Percentiles rank a stretch among this genome's conserved stretches.
phyloP scores from a whole-genome alignment of 2,329 filamentous ascomycete genomes.

The Cercospora sp. region DNA sequence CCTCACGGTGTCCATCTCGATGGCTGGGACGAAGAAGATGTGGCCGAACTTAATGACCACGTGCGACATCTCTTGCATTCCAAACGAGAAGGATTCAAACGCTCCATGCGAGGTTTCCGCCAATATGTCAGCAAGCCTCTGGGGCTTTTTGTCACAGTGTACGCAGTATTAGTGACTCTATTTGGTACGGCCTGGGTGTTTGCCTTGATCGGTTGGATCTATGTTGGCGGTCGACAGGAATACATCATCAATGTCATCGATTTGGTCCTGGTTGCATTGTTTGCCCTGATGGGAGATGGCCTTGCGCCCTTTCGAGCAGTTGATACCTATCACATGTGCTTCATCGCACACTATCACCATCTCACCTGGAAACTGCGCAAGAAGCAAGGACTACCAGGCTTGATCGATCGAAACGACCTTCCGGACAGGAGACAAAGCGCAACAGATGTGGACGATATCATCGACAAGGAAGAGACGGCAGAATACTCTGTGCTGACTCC shows the following conservation, averaged over 20 bases:
- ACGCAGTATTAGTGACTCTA: constrained; percentile 77
- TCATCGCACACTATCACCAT: constrained; percentile 71
- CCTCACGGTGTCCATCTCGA: constrained; percentile 71
- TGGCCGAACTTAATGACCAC: constrained; percentile 77
- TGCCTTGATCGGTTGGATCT: constrained; percentile 87
- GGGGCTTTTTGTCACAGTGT: constrained; percentile 80
- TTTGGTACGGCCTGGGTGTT: constrained; percentile 87
- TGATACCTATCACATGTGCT: constrained; percentile 87
- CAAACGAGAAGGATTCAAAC: constrained; percentile 74
- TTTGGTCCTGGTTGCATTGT: constrained; percentile 61
- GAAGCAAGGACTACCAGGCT: constrained; percentile 59
- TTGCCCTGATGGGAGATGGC: constrained; percentile 63
- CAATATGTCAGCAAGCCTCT: constrained; percentile 74
- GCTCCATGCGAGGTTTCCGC: constrained; percentile 74
- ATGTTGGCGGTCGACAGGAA: constrained; percentile 69
- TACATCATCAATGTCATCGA: constrained; percentile 59
- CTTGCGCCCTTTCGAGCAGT: constrained; percentile 70
- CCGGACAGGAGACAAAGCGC: constrained; percentile 45
- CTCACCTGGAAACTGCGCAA: constrained; percentile 64
- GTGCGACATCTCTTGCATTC: constrained; percentile 88
- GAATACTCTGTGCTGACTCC: constrained; percentile 64
- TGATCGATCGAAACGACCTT: constrained; percentile 69
- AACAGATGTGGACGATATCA: constrained; percentile 41
- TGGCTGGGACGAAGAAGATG: constrained; percentile 73
- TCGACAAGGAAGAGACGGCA: constrained; percentile 46